Evolutionary conservation across 2,329 filamentous ascomycete species (phyloP), one percentile per base, ranked within the genome.

Genomic region (Allantophomopsis cytisporea): DNA sequence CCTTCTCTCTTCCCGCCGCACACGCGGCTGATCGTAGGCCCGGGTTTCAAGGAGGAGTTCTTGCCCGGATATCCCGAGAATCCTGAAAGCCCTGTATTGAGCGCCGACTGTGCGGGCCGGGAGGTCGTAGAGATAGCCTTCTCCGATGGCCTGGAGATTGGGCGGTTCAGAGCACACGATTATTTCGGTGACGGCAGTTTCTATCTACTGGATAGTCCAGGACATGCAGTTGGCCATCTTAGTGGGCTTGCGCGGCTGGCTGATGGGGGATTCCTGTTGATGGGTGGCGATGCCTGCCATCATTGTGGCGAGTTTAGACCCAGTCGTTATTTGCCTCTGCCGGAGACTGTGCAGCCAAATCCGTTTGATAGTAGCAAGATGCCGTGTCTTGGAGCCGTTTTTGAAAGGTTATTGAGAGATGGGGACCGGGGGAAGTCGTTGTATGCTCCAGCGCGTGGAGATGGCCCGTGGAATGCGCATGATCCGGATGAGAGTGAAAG

Each of bases 131-230:
- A 55, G 32, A 49, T 64, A 28, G 43, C 52, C 12, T 54, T 57
- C 32, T 16, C 48, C 33, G 43, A 51, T n/a, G 51, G 46, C 4
- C 41, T 64, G 3, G 58, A 60, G 42, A 63, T 70, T 15, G 66
- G 64, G 1, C 49, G 59, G 7, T 69, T 69, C 48, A 48, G 57
- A 30, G 66, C 67, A 1, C 53, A 57, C 31, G 71, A 75, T 47
- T 74, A 64, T 47, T 75, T 72, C 40, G 61, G 61, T 7, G 71
- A 76, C 47, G 71, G 69, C 1, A 62, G 56, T 16, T 71, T 76
- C 45, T 73, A 72, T 47, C 57, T 76, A 1, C 57, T 76, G 21
- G 58, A 71, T 45, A 61, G 64, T 4, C 69, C 69, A 0, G 72
- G 72, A 1, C 69, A 74, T 47, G 60, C 63, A 0, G 51, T 67